These are phyloP conservation scores for Podaxis sp. DNA, from an alignment of 768 basidiomycete species.

Conservation along the genomic window DNA sequence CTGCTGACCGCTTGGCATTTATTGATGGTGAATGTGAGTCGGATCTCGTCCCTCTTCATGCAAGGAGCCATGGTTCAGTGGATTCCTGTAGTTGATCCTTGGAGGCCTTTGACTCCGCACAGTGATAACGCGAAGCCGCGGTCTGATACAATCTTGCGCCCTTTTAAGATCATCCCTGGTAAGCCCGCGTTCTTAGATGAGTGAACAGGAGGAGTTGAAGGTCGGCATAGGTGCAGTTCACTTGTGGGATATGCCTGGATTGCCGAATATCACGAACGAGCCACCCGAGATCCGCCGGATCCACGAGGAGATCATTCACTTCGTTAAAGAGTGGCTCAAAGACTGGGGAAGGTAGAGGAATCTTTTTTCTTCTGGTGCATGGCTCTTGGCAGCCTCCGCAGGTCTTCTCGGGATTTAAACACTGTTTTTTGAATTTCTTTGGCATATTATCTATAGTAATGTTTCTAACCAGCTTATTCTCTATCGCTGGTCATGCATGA, in stretches of 20 bases:
- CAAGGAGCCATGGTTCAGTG: neutral
- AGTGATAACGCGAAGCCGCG: slow-evolving; percentile 68
- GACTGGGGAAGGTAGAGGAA: slow-evolving; percentile 33
- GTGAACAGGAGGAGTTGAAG: neutral
- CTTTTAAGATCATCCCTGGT: slow-evolving; percentile 89
- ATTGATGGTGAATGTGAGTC: slow-evolving; percentile 77
- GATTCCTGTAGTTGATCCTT: slow-evolving; percentile 71
- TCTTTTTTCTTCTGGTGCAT: no score
- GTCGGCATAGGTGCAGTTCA: slow-evolving; percentile 61
- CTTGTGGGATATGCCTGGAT: slow-evolving; percentile 75
- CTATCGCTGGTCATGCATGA: no score
- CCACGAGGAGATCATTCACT: slow-evolving; percentile 76
- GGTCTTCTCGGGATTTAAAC: no score
- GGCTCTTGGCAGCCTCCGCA: no score
- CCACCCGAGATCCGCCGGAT: slow-evolving; percentile 79
- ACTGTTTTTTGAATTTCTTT: no score
- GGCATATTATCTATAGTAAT: no score
- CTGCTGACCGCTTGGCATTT: slow-evolving; percentile 80
- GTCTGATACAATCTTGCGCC: slow-evolving; percentile 67
- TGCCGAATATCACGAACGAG: slow-evolving; percentile 58
- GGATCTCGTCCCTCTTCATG: neutral
- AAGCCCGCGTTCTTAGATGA: slow-evolving; percentile 24
- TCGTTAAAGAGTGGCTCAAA: slow-evolving; percentile 73
- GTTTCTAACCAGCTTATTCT: no score
- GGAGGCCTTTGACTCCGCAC: slow-evolving; percentile 85